Conservation (phyloP, 2,329 filamentous ascomycete species). For the Cercospora nicotianae region DNA sequence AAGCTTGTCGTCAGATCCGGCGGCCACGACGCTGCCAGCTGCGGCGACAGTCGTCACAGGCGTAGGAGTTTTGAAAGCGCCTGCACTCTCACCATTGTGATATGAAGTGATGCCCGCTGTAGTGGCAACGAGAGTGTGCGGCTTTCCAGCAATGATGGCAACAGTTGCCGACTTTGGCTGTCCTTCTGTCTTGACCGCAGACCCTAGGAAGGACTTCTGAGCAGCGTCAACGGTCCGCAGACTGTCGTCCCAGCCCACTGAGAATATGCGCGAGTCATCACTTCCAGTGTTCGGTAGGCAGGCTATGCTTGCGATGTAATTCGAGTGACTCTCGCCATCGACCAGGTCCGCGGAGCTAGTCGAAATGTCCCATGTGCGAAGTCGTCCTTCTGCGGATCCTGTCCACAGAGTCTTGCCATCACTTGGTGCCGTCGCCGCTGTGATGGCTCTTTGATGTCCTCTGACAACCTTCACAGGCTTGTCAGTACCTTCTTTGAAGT, state of each 20-base stretch:
- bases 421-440: constrained; percentile 64
- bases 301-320: constrained; percentile 78
- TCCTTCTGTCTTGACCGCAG: constrained; percentile 65
- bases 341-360: constrained; percentile 68
- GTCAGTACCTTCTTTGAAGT: constrained; percentile 70
- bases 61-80: constrained; percentile 56
- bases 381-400: constrained; percentile 86
- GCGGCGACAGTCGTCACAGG: constrained; percentile 69
- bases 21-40: constrained; percentile 65
- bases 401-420: constrained; percentile 71
- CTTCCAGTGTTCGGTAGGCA: constrained; percentile 45
- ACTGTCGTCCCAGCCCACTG: constrained; percentile 91
- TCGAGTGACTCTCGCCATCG: constrained; percentile 79
- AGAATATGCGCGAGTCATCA: constrained; percentile 63
- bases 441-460: constrained; percentile 90
- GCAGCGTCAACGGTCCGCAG: constrained; percentile 75
- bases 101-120: constrained; percentile 60
- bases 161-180: constrained; percentile 76
- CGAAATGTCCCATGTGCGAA: constrained; percentile 78
- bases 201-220: constrained; percentile 72
- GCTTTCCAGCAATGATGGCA: constrained; percentile 56
- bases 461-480: constrained; percentile 72
- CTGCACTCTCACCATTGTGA: constrained; percentile 53
- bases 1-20: constrained; percentile 72
- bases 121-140: constrained; percentile 54